Evolutionary conservation across 2,329 filamentous ascomycete species (phyloP), one percentile per base, ranked within the genome.

Genomic region (Huntiella moniliformis): DNA sequence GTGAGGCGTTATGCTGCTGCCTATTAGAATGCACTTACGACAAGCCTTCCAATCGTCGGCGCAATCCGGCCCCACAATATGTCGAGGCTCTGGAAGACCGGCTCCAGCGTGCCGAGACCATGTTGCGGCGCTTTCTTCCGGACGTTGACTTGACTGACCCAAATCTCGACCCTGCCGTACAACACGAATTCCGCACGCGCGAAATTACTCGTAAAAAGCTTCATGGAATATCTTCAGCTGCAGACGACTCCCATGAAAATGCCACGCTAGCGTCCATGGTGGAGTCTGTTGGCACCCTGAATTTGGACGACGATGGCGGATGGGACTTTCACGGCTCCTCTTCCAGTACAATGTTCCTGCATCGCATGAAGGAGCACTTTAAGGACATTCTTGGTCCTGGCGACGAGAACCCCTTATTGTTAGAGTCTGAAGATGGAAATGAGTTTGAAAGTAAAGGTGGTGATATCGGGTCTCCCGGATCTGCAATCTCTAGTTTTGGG

Each of bases 271-370:
- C 88, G 57, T 93, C 87, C 22, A 96, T 98, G 88, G 86, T 96
- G 48, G 82, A 88, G 57, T 83, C 83, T 37, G 85, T 88, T 2
- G 91, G 88, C 33, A 82, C 87, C 57, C 70, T 98, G 13, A 88
- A 96, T 56, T 70, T 96, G 32, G 86, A 93, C 55, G 88, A 96
- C 54, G 77, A 79, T 54, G 88, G 88, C 37, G 77, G 91, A 54
- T 93, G 86, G 77, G 87, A 96, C 60, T 98, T 94, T 56, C 85
- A 93, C 57, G 91, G 91, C 41, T 82, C 83, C 52, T 95, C 88
- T 0, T 96, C 91, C 0, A 87, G 88, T 2, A 73, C 87, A 38
- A 84, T 88, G 51, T 98, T 95, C 59, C 71, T 95, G 54, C 74
- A 77, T 52, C 77, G 83, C 46, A 79, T 98, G 71, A 80, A 85